Evolutionary conservation across 441 rosid genomes (phyloP), one percentile per base, ranked within the genome.

Genomic region (Corymbia citriodora): DNA sequence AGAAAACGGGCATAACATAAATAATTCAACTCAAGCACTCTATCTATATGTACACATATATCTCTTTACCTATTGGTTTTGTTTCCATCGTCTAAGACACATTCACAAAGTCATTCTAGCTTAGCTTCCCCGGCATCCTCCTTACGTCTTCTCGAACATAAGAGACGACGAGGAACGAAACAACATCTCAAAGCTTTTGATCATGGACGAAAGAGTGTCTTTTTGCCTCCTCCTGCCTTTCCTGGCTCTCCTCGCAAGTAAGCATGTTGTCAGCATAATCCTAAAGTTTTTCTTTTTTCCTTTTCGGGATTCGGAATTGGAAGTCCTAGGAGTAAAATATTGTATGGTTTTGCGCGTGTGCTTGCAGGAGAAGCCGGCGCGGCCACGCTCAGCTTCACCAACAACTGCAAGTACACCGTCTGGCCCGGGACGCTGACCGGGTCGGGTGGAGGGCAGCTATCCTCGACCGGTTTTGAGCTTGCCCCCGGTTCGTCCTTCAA

Each of bases 331-430:
- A 57, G 63, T 57, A 12, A 23, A 57, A 57, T 57, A 57, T 57
- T 57, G 63, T 57, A 10, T 57, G 29, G 63, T 29, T 57, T 57
- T 57, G 13, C 29, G 13, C 10, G 25, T 23, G 63, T 7, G 13
- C 63, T 57, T 57, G 63, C 63, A 57, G 89, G 65, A 92, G 92
- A 86, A 55, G 91, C 90, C 25, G 31, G 52, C 63, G 63, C 29
- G 63, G 63, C 63, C 29, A 57, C 29, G 29, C 63, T 57, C 12
- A 57, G 63, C 13, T 57, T 57, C 63, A 57, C 63, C 63, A 57
- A 57, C 63, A 57, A 57, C 29, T 57, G 63, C 63, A 57, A 27
- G 25, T 57, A 57, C 63, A 57, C 63, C 63, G 63, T 57, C 29
- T 57, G 63, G 63, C 63, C 63, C 13, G 63, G 63, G 63, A 57